Evolutionary conservation across 495 filamentous ascomycete species (phyloP), one percentile per base, ranked within the genome.

Genomic region (Lindgomyces ingoldianus): DNA sequence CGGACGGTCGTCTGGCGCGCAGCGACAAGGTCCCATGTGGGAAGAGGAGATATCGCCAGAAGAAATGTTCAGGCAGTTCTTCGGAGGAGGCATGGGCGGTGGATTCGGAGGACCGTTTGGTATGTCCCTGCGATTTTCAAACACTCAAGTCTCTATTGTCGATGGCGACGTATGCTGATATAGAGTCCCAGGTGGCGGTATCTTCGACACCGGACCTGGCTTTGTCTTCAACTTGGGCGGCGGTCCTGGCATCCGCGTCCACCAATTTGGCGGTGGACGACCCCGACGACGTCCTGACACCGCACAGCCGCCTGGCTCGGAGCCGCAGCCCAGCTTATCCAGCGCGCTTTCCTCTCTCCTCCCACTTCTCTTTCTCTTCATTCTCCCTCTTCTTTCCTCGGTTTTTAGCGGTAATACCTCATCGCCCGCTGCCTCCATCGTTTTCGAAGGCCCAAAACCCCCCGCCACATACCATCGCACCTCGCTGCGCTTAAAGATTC

Each of bases 1-100:
- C 68, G 79, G 24, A 68, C 77, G 84, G 29, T 78, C 78, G 4
- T 77, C 76, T 51, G 73, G 74, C 25, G 74, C 26, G 74, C 76
- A 76, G 27, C 67, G 75, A 64, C 65, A 60, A 24, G 59, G 84
- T 14, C 72, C 78, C 18, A 85, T 85, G 81, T 94, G 87, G 74
- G 91, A 92, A 22, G 90, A 91, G 39, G 94, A 98, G 72, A 94
- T 98, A 57, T 95, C 90, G 39, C 93, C 94, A 0, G 94, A 98
- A 77, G 94, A 98, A 71, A 81, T 98, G 77, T 98, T 98, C 77
- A 86, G 92, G 73, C 84, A 93, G 65, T 97, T 98, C 81, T 98
- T 98, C 78, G 86, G 87, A 19, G 89, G 87, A n/a, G 89, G 86
- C 50, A 61, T 64, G 59, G 81, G 80, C 22, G 84, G 83, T 26